Evolutionary conservation across 2,329 filamentous ascomycete species (phyloP).

Genomic region (Aureobasidium melanogenum): DNA sequence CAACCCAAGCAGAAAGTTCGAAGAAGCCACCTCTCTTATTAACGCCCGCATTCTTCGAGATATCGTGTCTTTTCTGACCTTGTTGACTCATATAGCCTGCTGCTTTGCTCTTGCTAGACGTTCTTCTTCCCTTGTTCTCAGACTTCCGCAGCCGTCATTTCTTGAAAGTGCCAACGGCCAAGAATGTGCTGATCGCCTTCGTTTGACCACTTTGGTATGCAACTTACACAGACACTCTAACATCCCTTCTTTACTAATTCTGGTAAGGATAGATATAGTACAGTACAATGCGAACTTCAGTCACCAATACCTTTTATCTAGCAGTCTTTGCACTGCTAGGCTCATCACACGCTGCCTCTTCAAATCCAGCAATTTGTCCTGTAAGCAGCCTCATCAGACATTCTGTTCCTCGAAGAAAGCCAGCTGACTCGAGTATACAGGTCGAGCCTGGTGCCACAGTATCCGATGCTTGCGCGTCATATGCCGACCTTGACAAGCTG

Average conservation of each 20-base stretch:
- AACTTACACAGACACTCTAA: neutral
- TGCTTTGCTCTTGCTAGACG: neutral
- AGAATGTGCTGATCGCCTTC: slow-evolving; percentile 4
- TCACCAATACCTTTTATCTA: slow-evolving; percentile 43
- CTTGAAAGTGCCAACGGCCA: slow-evolving; percentile 1
- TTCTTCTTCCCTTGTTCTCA: neutral
- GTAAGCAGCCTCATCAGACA: slow-evolving; percentile 35
- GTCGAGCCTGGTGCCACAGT: slow-evolving; percentile 84
- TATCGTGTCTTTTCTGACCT: neutral
- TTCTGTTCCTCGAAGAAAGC: slow-evolving; percentile 18
- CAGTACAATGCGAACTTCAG: slow-evolving; percentile 18
- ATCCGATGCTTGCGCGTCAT: slow-evolving; percentile 89
- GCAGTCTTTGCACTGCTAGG: slow-evolving; percentile 52
- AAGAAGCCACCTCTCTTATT: slow-evolving; percentile 9
- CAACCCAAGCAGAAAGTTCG: neutral
- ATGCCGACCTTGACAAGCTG: slow-evolving; percentile 76
- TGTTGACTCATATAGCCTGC: neutral
- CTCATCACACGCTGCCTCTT: slow-evolving; percentile 23
- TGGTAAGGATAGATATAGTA: neutral
- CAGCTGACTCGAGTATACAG: slow-evolving; percentile 42
- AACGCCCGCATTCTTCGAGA: neutral
- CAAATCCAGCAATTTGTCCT: slow-evolving; percentile 43
- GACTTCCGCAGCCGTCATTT: slow-evolving; percentile 1
- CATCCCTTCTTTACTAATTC: neutral
- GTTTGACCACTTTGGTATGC: neutral